phyloP scores from a whole-genome alignment of 129 eudicot species.

The Flaveria robusta region DNA sequence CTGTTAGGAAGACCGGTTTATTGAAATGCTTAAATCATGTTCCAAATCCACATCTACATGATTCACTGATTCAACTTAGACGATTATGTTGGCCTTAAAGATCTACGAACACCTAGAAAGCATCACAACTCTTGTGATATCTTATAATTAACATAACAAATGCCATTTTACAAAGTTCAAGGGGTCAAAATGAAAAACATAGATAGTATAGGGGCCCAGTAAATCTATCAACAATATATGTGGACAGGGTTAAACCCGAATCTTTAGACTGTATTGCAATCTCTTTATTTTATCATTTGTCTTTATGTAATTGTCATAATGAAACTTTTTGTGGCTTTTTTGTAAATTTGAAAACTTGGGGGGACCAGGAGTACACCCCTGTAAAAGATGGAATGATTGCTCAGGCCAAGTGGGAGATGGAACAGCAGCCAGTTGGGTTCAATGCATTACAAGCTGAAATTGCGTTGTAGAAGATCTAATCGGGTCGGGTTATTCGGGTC shows the following conservation, averaged over 20 bases:
- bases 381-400: slow-evolving; percentile 61
- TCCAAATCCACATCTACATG: no score
- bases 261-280: slow-evolving; percentile 18
- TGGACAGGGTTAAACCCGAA: slow-evolving; percentile 26
- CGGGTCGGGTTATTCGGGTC: background rate
- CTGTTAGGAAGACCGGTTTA: no score
- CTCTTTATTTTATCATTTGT: slow-evolving; percentile 17
- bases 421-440: slow-evolving; percentile 55
- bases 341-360: slow-evolving; percentile 30
- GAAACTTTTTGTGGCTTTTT: slow-evolving; percentile 18
- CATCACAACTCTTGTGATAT: no score
- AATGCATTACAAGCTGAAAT: slow-evolving; percentile 47
- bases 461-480: slow-evolving; percentile 36
- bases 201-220: background rate
- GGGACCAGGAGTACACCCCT: slow-evolving; percentile 71
- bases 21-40: no score
- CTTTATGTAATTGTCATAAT: slow-evolving; percentile 27
- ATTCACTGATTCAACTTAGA: no score
- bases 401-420: slow-evolving; percentile 66
- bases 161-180: background rate
- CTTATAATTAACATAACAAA: no score
- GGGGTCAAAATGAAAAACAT: background rate
- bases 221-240: background rate
- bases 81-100: no score
- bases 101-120: no score